Evolutionary conservation across 352 stramenopile genomes (phyloP).

Genomic region (Pythium folliculosum): DNA sequence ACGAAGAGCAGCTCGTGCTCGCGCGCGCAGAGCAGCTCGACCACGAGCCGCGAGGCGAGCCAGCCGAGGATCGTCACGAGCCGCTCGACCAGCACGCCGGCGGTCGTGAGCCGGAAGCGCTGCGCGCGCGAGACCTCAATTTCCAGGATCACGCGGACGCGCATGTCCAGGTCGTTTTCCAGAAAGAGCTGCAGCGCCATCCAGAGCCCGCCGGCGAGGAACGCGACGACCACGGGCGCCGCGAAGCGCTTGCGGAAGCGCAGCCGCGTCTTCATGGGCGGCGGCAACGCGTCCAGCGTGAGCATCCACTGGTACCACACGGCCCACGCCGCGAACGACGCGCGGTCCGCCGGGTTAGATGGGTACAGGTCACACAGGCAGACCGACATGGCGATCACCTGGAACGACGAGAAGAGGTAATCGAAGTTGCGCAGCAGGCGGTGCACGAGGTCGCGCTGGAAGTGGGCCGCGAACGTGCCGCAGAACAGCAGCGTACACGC

Average conservation of each 20-base stretch:
- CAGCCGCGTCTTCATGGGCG: slow-evolving; percentile 4
- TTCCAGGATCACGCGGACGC: slow-evolving; percentile 1
- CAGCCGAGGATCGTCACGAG: slow-evolving; percentile 15
- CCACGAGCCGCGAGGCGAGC: slow-evolving; percentile 8
- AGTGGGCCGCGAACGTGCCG: neutral
- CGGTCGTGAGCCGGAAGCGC: slow-evolving; percentile 3
- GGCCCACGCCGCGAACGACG: slow-evolving; percentile 10
- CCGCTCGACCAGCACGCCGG: slow-evolving; percentile 9
- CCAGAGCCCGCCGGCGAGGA: neutral
- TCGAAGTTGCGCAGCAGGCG: too few species aligned
- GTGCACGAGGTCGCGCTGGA: too few species aligned
- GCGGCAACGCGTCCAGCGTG: slow-evolving; percentile 18
- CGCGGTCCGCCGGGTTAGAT: neutral
- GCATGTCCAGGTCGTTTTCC: neutral
- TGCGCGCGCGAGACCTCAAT: neutral
- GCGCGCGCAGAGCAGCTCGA: neutral
- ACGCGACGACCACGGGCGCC: neutral
- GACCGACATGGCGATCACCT: neutral
- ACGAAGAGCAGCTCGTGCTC: slow-evolving; percentile 20
- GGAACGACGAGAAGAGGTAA: neutral
- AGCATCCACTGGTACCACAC: slow-evolving; percentile 14
- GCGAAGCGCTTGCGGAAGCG: slow-evolving; percentile 4
- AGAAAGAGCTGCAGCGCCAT: neutral
- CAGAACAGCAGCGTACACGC: neutral
- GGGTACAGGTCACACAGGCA: neutral